Percentiles rank a stretch among this genome's conserved stretches.
Conservation (phyloP, 2,329 filamentous ascomycete species). For the Fusarium mundagurra region DNA sequence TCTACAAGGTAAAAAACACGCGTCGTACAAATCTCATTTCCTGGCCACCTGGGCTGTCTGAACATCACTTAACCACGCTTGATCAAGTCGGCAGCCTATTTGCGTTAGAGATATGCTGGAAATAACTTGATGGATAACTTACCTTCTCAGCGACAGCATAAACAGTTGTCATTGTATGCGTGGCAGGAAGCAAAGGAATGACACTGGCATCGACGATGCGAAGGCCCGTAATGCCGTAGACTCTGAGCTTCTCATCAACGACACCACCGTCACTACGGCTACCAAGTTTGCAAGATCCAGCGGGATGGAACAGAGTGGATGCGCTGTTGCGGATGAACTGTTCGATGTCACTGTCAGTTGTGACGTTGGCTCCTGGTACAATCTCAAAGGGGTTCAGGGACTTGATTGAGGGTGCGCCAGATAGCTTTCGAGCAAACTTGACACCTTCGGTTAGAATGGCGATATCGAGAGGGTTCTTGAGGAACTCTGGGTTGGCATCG, state of each 20-base stretch:
- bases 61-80: background rate
- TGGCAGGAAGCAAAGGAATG: constrained; percentile 39
- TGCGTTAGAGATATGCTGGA: background rate
- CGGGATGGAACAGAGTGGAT: constrained; percentile 33
- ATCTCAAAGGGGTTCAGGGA: constrained; percentile 15
- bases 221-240: constrained; percentile 36
- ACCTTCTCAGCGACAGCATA: constrained; percentile 46
- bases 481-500: constrained; percentile 26
- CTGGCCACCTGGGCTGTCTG: background rate
- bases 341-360: constrained; percentile 26
- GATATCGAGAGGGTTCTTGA: constrained; percentile 32
- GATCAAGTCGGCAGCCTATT: constrained; percentile 29
- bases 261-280: constrained; percentile 53
- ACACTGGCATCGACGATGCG: constrained; percentile 52
- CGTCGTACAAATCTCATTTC: background rate
- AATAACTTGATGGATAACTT: fast-evolving
- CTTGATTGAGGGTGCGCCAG: constrained; percentile 4
- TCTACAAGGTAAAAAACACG: background rate
- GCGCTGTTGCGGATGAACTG: constrained; percentile 20
- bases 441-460: constrained; percentile 14
- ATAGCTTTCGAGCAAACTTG: constrained; percentile 22
- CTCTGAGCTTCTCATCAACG: constrained; percentile 37
- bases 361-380: constrained; percentile 8
- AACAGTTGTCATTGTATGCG: constrained; percentile 42
- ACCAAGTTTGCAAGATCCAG: constrained; percentile 49